Percentiles rank a stretch among this genome's conserved stretches.
phyloP scores from a whole-genome alignment of 139 green algal species.

The Klebsormidium nitens region DNA sequence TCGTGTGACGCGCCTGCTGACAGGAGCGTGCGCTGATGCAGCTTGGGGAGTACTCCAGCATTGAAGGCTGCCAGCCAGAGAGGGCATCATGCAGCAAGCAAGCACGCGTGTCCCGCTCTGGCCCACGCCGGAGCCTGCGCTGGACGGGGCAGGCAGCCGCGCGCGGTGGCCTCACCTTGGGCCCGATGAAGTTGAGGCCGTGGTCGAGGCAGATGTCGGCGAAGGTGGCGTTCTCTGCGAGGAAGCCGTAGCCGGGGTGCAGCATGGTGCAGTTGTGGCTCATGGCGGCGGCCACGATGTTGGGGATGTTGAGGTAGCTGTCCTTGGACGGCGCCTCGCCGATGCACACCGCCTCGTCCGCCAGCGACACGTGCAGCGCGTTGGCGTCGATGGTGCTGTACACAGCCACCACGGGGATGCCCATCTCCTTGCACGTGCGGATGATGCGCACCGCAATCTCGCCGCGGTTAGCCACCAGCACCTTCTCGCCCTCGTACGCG shows the following conservation, averaged over 20 bases:
- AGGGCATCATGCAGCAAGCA: too few species aligned
- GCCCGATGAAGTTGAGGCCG: conserved; percentile 95
- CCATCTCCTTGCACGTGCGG: conserved; percentile 84
- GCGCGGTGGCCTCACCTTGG: conserved; percentile 50
- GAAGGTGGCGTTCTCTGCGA: conserved; percentile 92
- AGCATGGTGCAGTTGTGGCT: conserved; percentile 81
- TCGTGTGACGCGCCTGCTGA: too few species aligned
- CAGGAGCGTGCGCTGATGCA: too few species aligned
- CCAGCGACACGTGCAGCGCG: conserved; percentile 83
- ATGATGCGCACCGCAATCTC: conserved; percentile 97
- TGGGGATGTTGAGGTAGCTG: conserved; percentile 93
- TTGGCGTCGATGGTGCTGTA: conserved; percentile 80
- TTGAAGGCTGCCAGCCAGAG: too few species aligned
- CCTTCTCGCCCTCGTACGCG: too few species aligned
- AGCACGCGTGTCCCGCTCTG: too few species aligned
- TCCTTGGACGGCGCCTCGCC: conserved; percentile 22
- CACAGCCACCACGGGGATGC: conserved; percentile 77
- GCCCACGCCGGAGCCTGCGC: too few species aligned
- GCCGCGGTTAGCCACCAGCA: conserved; percentile 88
- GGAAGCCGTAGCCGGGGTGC: conserved; percentile 85
- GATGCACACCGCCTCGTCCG: conserved; percentile 84
- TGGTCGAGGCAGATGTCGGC: conserved; percentile 95
- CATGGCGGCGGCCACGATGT: conserved; percentile 83
- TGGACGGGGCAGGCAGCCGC: too few species aligned
- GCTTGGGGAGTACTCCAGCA: too few species aligned